Conservation (phyloP, 805 yeast genomes). For the Metschnikowia bowlesiae region DNA sequence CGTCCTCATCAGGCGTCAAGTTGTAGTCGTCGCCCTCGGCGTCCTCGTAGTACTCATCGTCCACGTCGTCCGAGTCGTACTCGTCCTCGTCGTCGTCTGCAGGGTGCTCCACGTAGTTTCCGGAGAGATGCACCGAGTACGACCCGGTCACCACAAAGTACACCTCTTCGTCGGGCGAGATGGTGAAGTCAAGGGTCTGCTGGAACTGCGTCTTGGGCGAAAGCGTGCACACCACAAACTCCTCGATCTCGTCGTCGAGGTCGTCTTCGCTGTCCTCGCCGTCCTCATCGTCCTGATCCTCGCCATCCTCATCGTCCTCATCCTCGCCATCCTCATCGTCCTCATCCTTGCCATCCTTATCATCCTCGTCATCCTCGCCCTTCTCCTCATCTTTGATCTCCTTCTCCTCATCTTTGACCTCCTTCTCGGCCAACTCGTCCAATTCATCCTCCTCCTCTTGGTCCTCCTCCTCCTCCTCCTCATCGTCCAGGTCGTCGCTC, state of each 20-base stretch:
- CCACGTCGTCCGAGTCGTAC: slow-evolving; percentile 21
- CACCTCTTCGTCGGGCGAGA: slow-evolving; percentile 91
- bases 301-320: slow-evolving; percentile 47
- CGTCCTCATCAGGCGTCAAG: slow-evolving; percentile 76
- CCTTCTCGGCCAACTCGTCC: slow-evolving; percentile 30
- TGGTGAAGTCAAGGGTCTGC: slow-evolving; percentile 85
- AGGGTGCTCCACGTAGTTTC: slow-evolving; percentile 96
- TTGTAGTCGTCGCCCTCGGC: slow-evolving; percentile 55
- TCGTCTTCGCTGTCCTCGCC: slow-evolving; percentile 51
- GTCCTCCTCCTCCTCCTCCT: slow-evolving; percentile 43
- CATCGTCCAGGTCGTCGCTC: slow-evolving; percentile 42
- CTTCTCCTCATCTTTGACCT: slow-evolving; percentile 26
- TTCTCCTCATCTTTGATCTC: slow-evolving; percentile 28
- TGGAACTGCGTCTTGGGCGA: slow-evolving; percentile 82
- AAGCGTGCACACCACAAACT: slow-evolving; percentile 81
- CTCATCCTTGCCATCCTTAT: slow-evolving; percentile 48
- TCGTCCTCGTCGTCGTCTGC: slow-evolving; percentile 70
- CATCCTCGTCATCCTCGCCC: slow-evolving; percentile 47
- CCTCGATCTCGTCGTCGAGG: slow-evolving; percentile 72
- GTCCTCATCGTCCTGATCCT: too few relatives aligned
- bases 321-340: slow-evolving; percentile 47
- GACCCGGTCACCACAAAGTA: slow-evolving; percentile 95
- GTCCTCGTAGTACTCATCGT: slow-evolving; percentile 46
- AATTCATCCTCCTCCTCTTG: slow-evolving; percentile 44
- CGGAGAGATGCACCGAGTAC: slow-evolving; percentile 84